Evolutionary conservation across 2,329 filamentous ascomycete genomes (phyloP), one percentile per base, ranked within the genome.

Genomic region (Fusarium vanettenii): DNA sequence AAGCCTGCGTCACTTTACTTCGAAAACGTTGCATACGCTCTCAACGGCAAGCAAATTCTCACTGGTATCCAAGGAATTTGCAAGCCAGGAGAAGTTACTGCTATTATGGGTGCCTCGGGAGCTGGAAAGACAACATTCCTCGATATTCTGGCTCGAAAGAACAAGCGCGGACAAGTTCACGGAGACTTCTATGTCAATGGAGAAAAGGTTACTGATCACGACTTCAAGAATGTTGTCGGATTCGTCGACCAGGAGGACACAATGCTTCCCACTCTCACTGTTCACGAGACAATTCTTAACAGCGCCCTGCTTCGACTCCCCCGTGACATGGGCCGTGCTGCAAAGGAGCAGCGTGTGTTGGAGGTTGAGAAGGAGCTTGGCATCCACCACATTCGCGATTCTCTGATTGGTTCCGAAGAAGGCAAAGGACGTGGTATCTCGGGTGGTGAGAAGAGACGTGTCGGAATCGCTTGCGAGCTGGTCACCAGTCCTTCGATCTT

Each of bases 241-340:
- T 99, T 98, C 78, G 97, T 99, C 45, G 97, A 99, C 78, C 97
- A 99, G 84, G 97, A 99, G 80, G 97, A 99, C 81, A 97, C 96
- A 6, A 96, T 99, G 92, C 88, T 99, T 50, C 93, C 97, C 0
- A 99, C 97, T 1, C 87, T 99, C 76, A 99, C 97, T 0, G 97
- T 99, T 10, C 97, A 99, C 82, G 97, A 99, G 84, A 99, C 97
- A 0, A 99, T 99, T 71, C 87, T 98, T 73, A 98, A 94, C 78
- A 98, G 96, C 79, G 97, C 97, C 29, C 86, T 98, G 20, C 90
- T 99, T 59, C 92, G 97, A 76, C 88, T 99, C n/a, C 97, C 97
- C 5, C 92, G 92, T 62, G 93, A 97, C 78, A 99, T 99, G 97
- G 93, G 93, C 72, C 90, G 91, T 65, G 86, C 90, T 1, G 92